Conservation (phyloP, 495 filamentous ascomycete species). For the Hypoxylon fuscum region DNA sequence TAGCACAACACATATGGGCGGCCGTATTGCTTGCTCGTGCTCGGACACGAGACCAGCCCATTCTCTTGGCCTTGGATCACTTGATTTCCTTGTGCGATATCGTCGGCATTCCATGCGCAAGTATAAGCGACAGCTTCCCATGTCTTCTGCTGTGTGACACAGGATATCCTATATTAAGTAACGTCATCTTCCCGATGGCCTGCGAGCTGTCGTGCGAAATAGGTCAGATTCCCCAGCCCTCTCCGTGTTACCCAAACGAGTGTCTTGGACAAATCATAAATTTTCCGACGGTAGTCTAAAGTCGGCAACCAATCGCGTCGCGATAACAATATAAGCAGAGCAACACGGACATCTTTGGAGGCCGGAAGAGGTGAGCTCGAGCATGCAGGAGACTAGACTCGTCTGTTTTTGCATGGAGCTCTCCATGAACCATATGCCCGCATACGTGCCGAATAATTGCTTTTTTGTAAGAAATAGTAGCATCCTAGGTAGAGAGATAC, state of each 20-base stretch:
- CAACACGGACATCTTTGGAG: conserved; percentile 25
- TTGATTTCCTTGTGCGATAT: not conserved
- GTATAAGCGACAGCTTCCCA: conserved; percentile 17
- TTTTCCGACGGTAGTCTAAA: conserved; percentile 31
- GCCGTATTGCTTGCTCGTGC: conserved; percentile 7
- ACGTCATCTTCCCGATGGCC: conserved; percentile 22
- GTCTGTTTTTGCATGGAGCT: not conserved
- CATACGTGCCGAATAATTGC: too few species aligned
- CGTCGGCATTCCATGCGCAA: conserved; percentile 23
- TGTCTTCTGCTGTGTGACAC: conserved; percentile 33
- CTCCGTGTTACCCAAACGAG: conserved; percentile 28
- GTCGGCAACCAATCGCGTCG: conserved; percentile 15
- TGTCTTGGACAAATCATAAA: conserved; percentile 40
- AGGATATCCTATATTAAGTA: conserved; percentile 28
- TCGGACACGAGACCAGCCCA: conserved; percentile 11
- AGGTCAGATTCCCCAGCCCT: conserved; percentile 16
- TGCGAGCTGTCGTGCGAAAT: conserved; percentile 21
- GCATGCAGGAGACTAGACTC: not conserved
- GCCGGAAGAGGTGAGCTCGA: conserved; percentile 7
- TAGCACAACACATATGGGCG: conserved; percentile 16
- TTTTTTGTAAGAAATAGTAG: too few species aligned
- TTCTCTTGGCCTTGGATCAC: conserved; percentile 25
- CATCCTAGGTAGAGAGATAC: too few species aligned
- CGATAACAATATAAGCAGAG: conserved; percentile 19
- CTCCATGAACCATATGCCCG: too few species aligned